These are phyloP conservation scores for Postia placenta DNA, from an alignment of 768 basidiomycete species.

Conservation along the genomic window DNA sequence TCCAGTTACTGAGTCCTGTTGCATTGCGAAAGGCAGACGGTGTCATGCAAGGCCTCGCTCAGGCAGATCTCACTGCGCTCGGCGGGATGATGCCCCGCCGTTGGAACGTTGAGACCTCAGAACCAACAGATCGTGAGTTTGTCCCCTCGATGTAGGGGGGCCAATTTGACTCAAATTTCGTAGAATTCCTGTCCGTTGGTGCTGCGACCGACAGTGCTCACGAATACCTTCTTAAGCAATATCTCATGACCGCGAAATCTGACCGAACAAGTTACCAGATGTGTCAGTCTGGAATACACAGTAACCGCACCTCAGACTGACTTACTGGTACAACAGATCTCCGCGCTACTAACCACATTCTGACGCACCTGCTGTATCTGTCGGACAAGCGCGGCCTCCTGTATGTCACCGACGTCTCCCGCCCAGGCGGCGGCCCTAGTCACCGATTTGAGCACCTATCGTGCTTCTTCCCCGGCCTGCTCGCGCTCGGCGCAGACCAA, in stretches of 20 bases:
- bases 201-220: slow-evolving; percentile 68
- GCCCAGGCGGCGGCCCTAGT: slow-evolving; percentile 29
- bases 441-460: slow-evolving; percentile 68
- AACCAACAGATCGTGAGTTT: slow-evolving; percentile 41
- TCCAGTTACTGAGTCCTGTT: no score
- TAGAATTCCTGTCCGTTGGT: slow-evolving; percentile 45
- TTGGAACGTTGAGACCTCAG: slow-evolving; percentile 48
- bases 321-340: slow-evolving; percentile 38
- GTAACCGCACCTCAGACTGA: neutral
- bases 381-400: slow-evolving; percentile 59
- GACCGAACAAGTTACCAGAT: slow-evolving; percentile 57
- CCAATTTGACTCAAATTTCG: neutral
- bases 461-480: slow-evolving; percentile 71
- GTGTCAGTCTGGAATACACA: slow-evolving; percentile 41
- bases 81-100: slow-evolving; percentile 60
- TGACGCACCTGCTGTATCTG: slow-evolving; percentile 61
- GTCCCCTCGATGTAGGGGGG: neutral
- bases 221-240: slow-evolving; percentile 74
- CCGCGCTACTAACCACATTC: slow-evolving; percentile 52
- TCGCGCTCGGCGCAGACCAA: slow-evolving; percentile 64
- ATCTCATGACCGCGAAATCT: slow-evolving; percentile 56
- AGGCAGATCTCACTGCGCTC: slow-evolving; percentile 37
- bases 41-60: slow-evolving; percentile 42
- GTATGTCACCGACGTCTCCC: slow-evolving; percentile 54
- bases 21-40: slow-evolving; percentile 35